Conservation (phyloP, 2,329 filamentous ascomycete species). For the Calonectria hawksworthii region DNA sequence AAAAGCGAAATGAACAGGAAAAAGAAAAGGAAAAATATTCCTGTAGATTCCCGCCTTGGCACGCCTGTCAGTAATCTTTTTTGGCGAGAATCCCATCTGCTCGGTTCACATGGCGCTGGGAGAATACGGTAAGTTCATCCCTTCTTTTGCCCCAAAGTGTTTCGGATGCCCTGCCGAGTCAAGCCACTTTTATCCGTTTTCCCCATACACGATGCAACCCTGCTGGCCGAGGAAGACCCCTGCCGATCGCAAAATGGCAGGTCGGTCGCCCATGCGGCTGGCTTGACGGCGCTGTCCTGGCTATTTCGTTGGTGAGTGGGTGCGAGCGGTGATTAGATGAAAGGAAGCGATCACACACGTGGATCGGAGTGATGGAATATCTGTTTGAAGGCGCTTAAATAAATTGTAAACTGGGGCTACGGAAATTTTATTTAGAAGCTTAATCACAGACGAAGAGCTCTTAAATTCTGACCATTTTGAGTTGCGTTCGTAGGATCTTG, state of each 20-base stretch:
- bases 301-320: neutral
- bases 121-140: neutral
- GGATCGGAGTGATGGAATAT: neutral
- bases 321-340: neutral
- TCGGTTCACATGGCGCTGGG: conserved; percentile 1
- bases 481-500: neutral
- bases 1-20: neutral
- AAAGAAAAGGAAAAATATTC: neutral
- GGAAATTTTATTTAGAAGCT: neutral
- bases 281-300: neutral
- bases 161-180: conserved; percentile 31
- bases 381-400: neutral
- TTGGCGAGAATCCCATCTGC: neutral
- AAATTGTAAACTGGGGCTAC: neutral
- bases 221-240: neutral
- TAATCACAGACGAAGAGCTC: neutral
- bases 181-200: conserved; percentile 6
- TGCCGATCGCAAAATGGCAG: conserved; percentile 8
- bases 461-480: neutral
- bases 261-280: neutral
- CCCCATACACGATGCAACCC: conserved; percentile 19
- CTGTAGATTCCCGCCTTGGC: neutral
- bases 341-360: neutral
- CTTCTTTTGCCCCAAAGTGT: conserved; percentile 35
- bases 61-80: neutral